A percentile compares a stretch with the other conserved stretches of the same genome.
phyloP scores from a whole-genome alignment of 148 eudicot genomes.

The Polygonum maritimum region DNA sequence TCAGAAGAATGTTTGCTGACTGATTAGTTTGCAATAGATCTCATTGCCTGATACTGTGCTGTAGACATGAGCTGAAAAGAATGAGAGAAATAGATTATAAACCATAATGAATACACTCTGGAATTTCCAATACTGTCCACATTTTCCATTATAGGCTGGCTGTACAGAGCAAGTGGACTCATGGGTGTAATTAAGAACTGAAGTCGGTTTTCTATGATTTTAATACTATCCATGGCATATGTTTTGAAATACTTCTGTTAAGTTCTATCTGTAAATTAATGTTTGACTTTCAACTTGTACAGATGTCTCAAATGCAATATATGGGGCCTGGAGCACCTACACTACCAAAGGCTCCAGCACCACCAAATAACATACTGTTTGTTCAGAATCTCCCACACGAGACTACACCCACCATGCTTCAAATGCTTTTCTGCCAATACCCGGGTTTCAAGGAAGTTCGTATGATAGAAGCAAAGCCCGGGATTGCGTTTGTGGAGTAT shows the following conservation, averaged over 20 bases:
- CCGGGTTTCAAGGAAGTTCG: conserved; percentile 93
- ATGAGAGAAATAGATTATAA: background rate
- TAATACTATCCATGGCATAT: background rate
- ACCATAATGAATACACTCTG: background rate
- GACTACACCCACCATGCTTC: conserved; percentile 69
- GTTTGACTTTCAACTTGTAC: conserved; percentile 21
- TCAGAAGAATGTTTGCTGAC: background rate
- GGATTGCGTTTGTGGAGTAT: conserved; percentile 90
- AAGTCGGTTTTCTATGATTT: background rate
- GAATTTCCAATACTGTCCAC: background rate
- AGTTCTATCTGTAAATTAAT: background rate
- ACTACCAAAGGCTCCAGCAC: conserved; percentile 71
- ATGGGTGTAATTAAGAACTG: background rate
- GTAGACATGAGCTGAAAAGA: background rate
- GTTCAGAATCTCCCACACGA: conserved; percentile 86
- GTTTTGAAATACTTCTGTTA: background rate
- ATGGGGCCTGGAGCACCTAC: conserved; percentile 57
- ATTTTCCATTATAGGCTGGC: background rate
- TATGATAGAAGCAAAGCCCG: conserved; percentile 92
- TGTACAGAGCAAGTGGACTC: background rate
- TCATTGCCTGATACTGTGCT: background rate
- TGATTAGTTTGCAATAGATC: background rate
- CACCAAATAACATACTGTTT: conserved; percentile 82
- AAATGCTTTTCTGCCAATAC: conserved; percentile 73
- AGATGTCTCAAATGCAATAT: conserved; percentile 75